Evolutionary conservation across 75 land plant species (phyloP).

Genomic region (Sequoiadendron giganteum): DNA sequence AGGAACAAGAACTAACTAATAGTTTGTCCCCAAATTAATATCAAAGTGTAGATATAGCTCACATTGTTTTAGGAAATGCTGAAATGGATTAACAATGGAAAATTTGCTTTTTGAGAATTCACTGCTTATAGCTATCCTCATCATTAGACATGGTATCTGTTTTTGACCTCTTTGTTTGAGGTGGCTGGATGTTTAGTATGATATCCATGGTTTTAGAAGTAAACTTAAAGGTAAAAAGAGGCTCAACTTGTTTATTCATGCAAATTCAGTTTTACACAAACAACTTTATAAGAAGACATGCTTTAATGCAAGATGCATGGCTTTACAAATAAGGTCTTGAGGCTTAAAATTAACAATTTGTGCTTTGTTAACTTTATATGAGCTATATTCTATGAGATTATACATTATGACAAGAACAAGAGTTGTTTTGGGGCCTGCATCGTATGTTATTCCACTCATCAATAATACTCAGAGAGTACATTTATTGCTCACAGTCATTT

Average conservation of each 20-base stretch:
- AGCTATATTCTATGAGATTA: not conserved
- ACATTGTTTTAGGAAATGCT: not conserved
- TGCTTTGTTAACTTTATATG: not conserved
- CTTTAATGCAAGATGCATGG: not conserved
- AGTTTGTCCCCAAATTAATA: not conserved
- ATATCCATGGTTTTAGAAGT: not conserved
- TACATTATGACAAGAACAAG: not conserved
- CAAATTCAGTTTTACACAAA: not conserved
- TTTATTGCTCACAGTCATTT: not conserved
- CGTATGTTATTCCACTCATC: not conserved
- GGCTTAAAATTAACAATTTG: not conserved
- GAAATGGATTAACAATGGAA: not conserved
- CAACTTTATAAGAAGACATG: not conserved
- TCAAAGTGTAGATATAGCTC: not conserved
- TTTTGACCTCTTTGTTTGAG: not conserved
- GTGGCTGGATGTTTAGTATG: not conserved
- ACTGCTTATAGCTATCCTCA: not conserved
- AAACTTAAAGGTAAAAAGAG: not conserved
- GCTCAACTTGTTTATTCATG: not conserved
- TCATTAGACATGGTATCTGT: not conserved
- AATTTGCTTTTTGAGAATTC: not conserved
- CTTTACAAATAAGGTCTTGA: not conserved
- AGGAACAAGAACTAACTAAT: not conserved
- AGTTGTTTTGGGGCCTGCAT: conserved; percentile 1
- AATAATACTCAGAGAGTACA: not conserved